Percentiles rank a stretch among this genome's conserved stretches.
These are phyloP conservation scores for Ricinus communis DNA, from an alignment of 345 rosid species.

Conservation along the genomic window DNA sequence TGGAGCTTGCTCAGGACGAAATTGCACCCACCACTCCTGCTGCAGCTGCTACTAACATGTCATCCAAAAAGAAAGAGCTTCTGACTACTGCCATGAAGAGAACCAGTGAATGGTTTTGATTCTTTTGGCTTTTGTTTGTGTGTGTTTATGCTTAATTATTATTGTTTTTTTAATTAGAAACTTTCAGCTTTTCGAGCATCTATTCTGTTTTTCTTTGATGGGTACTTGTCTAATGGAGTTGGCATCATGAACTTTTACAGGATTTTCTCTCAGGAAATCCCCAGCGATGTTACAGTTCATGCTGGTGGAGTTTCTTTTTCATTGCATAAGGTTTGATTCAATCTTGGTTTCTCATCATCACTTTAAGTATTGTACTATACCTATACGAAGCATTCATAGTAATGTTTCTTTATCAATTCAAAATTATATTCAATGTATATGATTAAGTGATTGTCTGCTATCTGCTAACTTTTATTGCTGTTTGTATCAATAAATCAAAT, in stretches of 20 bases:
- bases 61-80: constrained; percentile 73
- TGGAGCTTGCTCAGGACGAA: constrained; percentile 45
- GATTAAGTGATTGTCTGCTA: not conserved
- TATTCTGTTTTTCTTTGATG: not conserved
- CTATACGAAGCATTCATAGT: not conserved
- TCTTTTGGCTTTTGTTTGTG: not conserved
- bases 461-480: not conserved
- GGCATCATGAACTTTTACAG: constrained; percentile 38
- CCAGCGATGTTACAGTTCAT: constrained; percentile 82
- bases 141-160: not conserved
- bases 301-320: constrained; percentile 75
- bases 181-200: not conserved
- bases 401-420: not conserved
- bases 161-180: not conserved
- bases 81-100: constrained; percentile 84
- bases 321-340: constrained; percentile 65
- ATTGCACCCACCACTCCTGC: constrained; percentile 24
- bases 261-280: constrained; percentile 94
- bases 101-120: constrained; percentile 80
- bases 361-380: constrained; percentile 3
- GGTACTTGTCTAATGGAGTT: not conserved
- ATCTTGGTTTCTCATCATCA: constrained; percentile 3
- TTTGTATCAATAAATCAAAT: not conserved
- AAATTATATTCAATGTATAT: not conserved
- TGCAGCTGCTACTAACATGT: constrained; percentile 37